Conservation (phyloP, 2,329 filamentous ascomycete genomes). For the Xylaria sp. region DNA sequence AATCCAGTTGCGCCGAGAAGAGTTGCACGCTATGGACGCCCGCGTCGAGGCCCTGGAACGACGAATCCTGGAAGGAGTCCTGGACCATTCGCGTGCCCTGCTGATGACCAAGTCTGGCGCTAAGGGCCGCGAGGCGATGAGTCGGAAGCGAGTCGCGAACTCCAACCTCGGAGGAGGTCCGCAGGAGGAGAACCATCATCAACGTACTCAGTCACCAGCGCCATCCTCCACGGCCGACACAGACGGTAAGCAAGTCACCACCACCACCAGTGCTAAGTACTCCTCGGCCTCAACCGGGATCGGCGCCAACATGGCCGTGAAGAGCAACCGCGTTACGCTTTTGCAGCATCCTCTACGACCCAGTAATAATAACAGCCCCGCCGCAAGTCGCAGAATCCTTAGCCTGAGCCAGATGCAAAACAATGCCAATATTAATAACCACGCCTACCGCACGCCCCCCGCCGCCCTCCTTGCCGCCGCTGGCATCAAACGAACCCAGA, state of each 20-base stretch:
- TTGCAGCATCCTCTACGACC: constrained; percentile 31
- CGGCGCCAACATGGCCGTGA: background rate
- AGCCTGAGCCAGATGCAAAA: constrained; percentile 86
- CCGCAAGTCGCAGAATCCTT: constrained; percentile 70
- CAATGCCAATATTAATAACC: constrained; percentile 48
- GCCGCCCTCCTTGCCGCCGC: background rate
- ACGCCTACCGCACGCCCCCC: background rate
- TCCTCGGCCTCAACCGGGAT: background rate
- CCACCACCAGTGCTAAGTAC: too few relatives aligned
- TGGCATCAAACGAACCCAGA: constrained; percentile 57
- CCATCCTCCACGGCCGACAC: background rate
- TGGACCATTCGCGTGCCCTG: constrained; percentile 91
- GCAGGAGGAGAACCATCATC: background rate
- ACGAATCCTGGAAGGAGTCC: constrained; percentile 88
- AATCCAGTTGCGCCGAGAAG: constrained; percentile 79
- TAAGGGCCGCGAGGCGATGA: constrained; percentile 51
- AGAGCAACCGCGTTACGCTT: constrained; percentile 32
- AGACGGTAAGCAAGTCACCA: background rate
- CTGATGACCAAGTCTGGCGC: constrained; percentile 62
- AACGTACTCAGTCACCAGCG: too few relatives aligned
- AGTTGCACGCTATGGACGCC: constrained; percentile 83
- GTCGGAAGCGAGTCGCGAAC: constrained; percentile 47
- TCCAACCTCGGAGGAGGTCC: constrained; percentile 38
- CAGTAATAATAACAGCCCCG: constrained; percentile 35
- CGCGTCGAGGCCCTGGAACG: constrained; percentile 86